Evolutionary conservation across 257 asterid genomes (phyloP).

Genomic region (Perilla frutescens): DNA sequence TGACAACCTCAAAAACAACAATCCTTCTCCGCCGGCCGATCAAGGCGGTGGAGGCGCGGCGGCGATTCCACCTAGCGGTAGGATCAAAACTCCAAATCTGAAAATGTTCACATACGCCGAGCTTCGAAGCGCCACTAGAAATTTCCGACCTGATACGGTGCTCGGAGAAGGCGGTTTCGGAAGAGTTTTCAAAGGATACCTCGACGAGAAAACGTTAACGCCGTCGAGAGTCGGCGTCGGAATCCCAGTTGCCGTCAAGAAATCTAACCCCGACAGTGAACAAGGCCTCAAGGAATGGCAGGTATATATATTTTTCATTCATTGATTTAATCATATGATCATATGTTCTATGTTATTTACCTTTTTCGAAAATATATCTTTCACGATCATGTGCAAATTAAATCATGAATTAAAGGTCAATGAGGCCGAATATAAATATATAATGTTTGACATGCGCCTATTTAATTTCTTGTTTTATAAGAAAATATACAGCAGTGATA

Average conservation of each 20-base stretch:
- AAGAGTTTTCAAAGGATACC: slow-evolving; percentile 58
- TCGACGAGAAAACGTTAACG: slow-evolving; percentile 59
- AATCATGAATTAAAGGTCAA: not conserved
- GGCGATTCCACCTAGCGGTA: slow-evolving; percentile 44
- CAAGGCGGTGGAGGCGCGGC: slow-evolving; percentile 13
- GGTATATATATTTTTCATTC: slow-evolving; percentile 40
- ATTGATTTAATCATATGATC: no score
- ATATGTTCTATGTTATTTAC: no score
- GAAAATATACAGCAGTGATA: no score
- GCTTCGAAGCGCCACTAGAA: slow-evolving; percentile 53
- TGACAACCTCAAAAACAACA: not conserved
- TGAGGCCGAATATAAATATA: no score
- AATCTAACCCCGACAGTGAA: slow-evolving; percentile 78
- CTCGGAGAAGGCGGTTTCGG: slow-evolving; percentile 78
- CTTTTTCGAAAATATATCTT: no score
- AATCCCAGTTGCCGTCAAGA: slow-evolving; percentile 88
- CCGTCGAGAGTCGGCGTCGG: slow-evolving; percentile 78
- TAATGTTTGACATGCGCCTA: no score
- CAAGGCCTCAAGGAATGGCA: slow-evolving; percentile 97
- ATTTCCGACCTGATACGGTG: slow-evolving; percentile 62
- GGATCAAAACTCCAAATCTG: slow-evolving; percentile 49
- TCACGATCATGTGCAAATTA: no score
- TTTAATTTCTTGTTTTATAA: no score
- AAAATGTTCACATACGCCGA: slow-evolving; percentile 54
- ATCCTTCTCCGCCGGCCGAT: slow-evolving; percentile 4